Conservation (phyloP, 805 yeast genomes). For the Starmerella apicola region DNA sequence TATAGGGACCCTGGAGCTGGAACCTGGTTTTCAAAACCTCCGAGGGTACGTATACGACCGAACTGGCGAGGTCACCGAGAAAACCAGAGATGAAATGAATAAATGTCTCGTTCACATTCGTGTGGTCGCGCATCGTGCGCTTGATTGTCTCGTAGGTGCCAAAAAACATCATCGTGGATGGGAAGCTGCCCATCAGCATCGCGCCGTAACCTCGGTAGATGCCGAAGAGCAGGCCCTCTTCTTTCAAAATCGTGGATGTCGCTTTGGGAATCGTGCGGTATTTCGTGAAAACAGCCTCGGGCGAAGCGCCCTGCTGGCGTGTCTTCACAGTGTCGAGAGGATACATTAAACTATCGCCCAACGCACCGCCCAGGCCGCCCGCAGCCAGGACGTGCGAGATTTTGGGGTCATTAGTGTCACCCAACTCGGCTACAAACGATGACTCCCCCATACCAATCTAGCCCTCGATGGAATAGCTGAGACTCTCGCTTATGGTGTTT, state of each 20-base stretch:
- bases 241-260: constrained; percentile 55
- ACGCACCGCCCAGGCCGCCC: constrained; percentile 89
- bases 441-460: constrained; percentile 17
- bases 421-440: constrained; percentile 13
- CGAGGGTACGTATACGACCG: constrained; percentile 83
- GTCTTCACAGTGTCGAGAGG: constrained; percentile 94
- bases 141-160: constrained; percentile 79
- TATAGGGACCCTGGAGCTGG: constrained; percentile 80
- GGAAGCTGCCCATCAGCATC: constrained; percentile 76
- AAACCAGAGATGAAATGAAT: constrained; percentile 78
- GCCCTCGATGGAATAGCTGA: no score
- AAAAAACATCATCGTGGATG: constrained; percentile 89
- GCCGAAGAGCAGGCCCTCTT: constrained; percentile 79
- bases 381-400: constrained; percentile 43
- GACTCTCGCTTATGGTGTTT: no score
- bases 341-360: constrained; percentile 90
- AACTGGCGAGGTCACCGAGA: constrained; percentile 83
- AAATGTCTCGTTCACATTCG: constrained; percentile 59
- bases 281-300: constrained; percentile 33
- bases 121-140: constrained; percentile 51
- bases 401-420: constrained; percentile 12
- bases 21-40: constrained; percentile 89
- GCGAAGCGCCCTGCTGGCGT: constrained; percentile 88
- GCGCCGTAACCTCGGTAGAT: constrained; percentile 87
- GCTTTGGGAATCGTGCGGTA: constrained; percentile 69